Percentiles rank a stretch among this genome's conserved stretches.
These are phyloP conservation scores for Wickerhamiella bombiphila DNA, from an alignment of 805 yeast species.

Conservation along the genomic window DNA sequence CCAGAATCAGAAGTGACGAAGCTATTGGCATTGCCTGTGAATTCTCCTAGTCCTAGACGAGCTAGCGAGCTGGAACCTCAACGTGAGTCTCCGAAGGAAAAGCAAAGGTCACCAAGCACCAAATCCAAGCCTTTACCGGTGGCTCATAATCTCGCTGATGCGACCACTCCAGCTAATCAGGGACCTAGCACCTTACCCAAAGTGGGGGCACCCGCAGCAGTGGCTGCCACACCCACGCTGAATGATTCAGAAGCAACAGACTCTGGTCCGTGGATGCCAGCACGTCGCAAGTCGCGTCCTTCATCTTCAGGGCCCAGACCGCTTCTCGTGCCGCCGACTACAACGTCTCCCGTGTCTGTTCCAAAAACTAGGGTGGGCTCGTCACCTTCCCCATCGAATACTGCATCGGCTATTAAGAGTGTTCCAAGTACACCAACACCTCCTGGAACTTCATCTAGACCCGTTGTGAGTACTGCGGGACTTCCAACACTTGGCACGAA, in stretches of 20 bases:
- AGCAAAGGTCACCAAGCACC: no score
- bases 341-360: background rate
- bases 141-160: background rate
- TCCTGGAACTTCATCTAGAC: no score
- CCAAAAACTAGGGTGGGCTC: no score
- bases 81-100: no score
- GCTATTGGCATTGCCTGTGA: background rate
- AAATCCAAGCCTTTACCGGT: background rate
- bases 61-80: background rate
- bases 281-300: constrained; percentile 1
- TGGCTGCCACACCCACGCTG: background rate
- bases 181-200: background rate
- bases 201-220: constrained; percentile 1
- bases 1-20: background rate
- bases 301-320: background rate
- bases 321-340: background rate
- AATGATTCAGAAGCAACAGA: no score
- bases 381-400: no score
- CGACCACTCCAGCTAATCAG: background rate
- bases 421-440: no score
- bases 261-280: background rate
- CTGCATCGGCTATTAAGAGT: no score
- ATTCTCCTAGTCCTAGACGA: background rate
- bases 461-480: no score
- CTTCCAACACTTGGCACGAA: constrained; percentile 8